phyloP scores from a whole-genome alignment of 2,329 filamentous ascomycete genomes.

The Aspergillus fumigatiaffinis region DNA sequence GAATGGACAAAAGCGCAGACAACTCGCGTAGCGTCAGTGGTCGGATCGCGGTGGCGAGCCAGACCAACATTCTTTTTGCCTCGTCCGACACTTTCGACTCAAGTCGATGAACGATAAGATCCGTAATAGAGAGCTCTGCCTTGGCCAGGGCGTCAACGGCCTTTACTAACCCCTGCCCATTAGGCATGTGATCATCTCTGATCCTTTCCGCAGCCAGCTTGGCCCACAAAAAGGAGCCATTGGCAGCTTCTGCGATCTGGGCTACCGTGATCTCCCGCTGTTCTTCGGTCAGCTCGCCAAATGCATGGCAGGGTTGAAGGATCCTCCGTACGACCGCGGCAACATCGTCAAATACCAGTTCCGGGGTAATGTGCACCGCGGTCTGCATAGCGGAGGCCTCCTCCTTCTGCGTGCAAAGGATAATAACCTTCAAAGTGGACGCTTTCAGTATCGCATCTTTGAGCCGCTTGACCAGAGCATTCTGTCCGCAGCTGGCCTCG shows the following conservation, averaged over 20 bases:
- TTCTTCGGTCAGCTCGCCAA: conserved; percentile 23
- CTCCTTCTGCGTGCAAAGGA: conserved; percentile 24
- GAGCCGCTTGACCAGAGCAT: conserved; percentile 26
- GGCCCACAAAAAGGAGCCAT: conserved; percentile 39
- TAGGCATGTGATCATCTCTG: conserved; percentile 21
- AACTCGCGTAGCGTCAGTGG: conserved; percentile 34
- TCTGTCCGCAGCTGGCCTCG: conserved; percentile 30
- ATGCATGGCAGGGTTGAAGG: conserved; percentile 22
- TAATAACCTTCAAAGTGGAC: conserved; percentile 27
- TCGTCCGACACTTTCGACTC: conserved; percentile 26
- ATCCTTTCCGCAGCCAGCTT: conserved; percentile 33
- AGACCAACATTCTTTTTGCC: conserved; percentile 31
- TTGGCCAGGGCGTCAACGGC: conserved; percentile 25
- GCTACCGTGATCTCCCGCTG: conserved; percentile 32
- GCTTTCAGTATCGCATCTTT: conserved; percentile 18
- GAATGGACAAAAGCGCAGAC: conserved; percentile 25
- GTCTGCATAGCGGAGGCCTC: conserved; percentile 7
- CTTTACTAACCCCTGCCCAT: conserved; percentile 23
- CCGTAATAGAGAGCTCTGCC: conserved; percentile 24
- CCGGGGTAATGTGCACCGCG: conserved; percentile 25
- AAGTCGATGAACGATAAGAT: conserved; percentile 28
- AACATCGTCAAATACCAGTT: conserved; percentile 37
- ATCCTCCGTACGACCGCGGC: conserved; percentile 28
- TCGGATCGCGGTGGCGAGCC: conserved; percentile 36
- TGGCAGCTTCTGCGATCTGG: conserved; percentile 30